These are phyloP conservation scores for Kwoniella bestiolae DNA, from an alignment of 768 basidiomycete species.

Conservation along the genomic window DNA sequence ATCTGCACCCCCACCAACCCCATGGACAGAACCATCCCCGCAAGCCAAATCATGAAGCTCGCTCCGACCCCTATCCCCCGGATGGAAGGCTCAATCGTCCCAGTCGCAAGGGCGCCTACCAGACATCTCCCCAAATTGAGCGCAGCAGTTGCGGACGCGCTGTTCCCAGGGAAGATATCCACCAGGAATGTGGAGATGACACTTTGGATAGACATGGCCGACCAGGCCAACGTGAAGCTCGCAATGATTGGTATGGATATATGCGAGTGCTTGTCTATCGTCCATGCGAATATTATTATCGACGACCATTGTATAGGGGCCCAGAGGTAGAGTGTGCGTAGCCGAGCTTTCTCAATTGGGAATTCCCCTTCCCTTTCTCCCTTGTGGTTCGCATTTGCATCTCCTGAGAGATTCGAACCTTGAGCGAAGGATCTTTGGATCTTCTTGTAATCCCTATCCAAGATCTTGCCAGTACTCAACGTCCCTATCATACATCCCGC, in stretches of 20 bases:
- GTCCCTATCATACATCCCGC: slow-evolving; percentile 13
- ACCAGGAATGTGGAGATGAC: slow-evolving; percentile 10
- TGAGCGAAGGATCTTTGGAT: too few relatives aligned
- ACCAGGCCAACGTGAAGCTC: slow-evolving; percentile 13
- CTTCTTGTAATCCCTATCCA: slow-evolving; percentile 14
- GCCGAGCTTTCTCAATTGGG: slow-evolving; percentile 9
- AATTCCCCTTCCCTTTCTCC: slow-evolving; percentile 9
- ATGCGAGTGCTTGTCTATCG: slow-evolving; percentile 11
- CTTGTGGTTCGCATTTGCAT: too few relatives aligned
- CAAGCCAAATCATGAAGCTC: slow-evolving; percentile 13
- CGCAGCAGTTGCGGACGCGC: slow-evolving; percentile 12
- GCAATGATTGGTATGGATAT: slow-evolving; percentile 5
- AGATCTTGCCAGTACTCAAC: slow-evolving; percentile 11
- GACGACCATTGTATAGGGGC: neutral
- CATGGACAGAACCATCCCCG: neutral
- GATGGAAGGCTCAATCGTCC: slow-evolving; percentile 2
- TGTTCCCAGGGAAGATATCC: slow-evolving; percentile 9
- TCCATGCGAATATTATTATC: slow-evolving; percentile 9
- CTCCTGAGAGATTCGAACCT: too few relatives aligned
- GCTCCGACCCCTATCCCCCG: slow-evolving; percentile 5
- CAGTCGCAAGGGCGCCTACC: slow-evolving; percentile 10
- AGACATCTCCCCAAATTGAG: slow-evolving; percentile 14
- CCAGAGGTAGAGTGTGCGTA: slow-evolving; percentile 8
- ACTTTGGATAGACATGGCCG: slow-evolving; percentile 17
- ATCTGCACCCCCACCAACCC: slow-evolving; percentile 13